Base-by-base conservation (phyloP, 441 rosid genomes). In the Manihot esculenta region DNA sequence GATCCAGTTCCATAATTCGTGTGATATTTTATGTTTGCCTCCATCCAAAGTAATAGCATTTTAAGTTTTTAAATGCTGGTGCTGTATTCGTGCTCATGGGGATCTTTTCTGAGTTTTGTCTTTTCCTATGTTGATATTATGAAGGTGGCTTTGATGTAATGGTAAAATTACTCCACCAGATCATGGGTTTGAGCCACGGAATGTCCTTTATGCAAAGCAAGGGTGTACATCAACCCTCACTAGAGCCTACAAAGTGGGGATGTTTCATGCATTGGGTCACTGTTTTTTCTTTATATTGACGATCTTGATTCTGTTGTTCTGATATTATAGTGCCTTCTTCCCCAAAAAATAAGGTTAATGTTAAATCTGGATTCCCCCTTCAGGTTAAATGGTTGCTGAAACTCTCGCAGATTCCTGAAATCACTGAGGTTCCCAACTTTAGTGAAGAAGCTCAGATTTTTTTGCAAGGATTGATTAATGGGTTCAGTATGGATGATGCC, bases 381-480 rank as follows among this genome's bases (percentile, higher is more conserved):
- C 86, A 95, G 97, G 82, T 93, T 42, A 87, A 89, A 80, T 95
- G 97, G 97, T 79, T 93, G 85, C 51, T 93, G 76, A 91, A 86
- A 84, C 97, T 95, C 63, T 95, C 97, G 12, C 82, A 81, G 73
- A 86, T 93, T 70, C 83, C 96, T 47, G 86, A 93, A 80, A 78
- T 91, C 49, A 50, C 69, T 3, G 96, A 93, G 87, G 97, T 95
- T 59, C 94, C 97, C 21, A 83, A 81, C 74, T 91, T 95, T 64
- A 91, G 90, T 64, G 76, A 79, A 74, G 95, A 87, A 76, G 95
- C 94, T 44, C 73, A 80, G 26, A 63, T 44, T 18, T 91, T 49
- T 81, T 88, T 95, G 85, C 89, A 78, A 79, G 85, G 84, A n/a
- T 64, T 91, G 26, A 76, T 88, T 57, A 89, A 88, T 79, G 89